Conservation (phyloP, 139 green algal species). For the Picochlorum costavermella region DNA sequence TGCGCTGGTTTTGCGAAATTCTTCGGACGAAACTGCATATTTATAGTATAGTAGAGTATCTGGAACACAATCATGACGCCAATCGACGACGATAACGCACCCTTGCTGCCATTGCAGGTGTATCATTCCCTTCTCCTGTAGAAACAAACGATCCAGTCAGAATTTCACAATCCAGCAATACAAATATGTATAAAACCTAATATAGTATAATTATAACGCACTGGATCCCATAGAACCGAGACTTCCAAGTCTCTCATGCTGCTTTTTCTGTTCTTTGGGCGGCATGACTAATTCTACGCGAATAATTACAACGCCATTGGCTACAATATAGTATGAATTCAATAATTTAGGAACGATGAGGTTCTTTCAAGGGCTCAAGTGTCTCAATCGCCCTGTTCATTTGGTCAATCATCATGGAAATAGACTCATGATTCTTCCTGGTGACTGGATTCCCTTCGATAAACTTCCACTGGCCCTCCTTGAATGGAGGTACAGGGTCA, state of each 20-base stretch:
- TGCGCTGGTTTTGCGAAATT: slow-evolving; percentile 7
- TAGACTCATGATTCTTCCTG: slow-evolving; percentile 36
- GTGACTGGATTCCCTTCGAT: slow-evolving; percentile 52
- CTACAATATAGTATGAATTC: no score
- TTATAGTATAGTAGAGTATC: neutral
- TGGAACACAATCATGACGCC: no score
- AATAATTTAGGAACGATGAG: neutral
- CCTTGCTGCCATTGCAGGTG: neutral
- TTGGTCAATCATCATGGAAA: slow-evolving; percentile 47
- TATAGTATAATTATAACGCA: no score
- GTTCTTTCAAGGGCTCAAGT: neutral
- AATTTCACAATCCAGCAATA: no score
- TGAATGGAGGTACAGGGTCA: slow-evolving; percentile 25
- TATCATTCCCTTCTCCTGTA: neutral
- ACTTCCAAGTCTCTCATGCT: no score
- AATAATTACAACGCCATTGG: no score
- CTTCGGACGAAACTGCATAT: slow-evolving; percentile 11
- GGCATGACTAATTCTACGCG: no score
- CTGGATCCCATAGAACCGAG: no score
- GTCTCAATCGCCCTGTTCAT: slow-evolving; percentile 49
- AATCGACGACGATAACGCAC: neutral
- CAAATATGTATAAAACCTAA: no score
- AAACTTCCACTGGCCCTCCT: slow-evolving; percentile 32
- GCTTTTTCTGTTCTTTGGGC: no score
- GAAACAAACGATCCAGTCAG: neutral